These are phyloP conservation scores for Syzygium oleosum DNA, from an alignment of 345 rosid genomes.

Conservation along the genomic window DNA sequence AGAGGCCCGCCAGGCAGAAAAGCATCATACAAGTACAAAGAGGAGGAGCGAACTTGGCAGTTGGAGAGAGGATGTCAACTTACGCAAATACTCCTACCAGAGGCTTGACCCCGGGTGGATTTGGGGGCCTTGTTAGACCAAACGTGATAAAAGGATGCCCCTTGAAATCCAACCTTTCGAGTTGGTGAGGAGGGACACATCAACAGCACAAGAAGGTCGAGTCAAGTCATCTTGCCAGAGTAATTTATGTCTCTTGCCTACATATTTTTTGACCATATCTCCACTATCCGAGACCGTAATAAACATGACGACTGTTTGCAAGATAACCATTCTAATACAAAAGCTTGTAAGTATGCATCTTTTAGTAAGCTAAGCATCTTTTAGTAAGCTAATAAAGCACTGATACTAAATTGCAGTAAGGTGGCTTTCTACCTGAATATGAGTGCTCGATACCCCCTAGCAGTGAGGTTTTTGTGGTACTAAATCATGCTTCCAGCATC, in stretches of 20 bases:
- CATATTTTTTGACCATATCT: background rate
- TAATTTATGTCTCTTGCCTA: background rate
- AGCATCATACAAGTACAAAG: background rate
- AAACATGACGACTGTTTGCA: background rate
- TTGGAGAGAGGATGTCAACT: background rate
- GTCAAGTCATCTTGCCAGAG: background rate
- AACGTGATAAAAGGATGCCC: background rate
- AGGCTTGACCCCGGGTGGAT: background rate
- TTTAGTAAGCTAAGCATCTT: background rate
- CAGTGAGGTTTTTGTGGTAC: conserved; percentile 33
- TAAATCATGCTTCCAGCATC: conserved; percentile 29
- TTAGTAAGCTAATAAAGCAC: background rate
- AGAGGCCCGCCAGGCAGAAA: background rate
- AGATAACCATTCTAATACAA: background rate
- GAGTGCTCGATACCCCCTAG: conserved; percentile 44
- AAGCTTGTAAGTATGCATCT: background rate
- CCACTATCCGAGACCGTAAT: background rate
- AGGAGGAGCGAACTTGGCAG: background rate
- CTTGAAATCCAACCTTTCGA: background rate
- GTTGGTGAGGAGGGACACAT: background rate
- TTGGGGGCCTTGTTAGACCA: background rate
- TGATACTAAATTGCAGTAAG: background rate
- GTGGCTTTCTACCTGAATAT: conserved; percentile 35
- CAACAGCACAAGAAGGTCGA: no score
- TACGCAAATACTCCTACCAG: background rate